Evolutionary conservation across 2,329 filamentous ascomycete genomes (phyloP), one percentile per base, ranked within the genome.

Genomic region (Rutstroemia sp.): DNA sequence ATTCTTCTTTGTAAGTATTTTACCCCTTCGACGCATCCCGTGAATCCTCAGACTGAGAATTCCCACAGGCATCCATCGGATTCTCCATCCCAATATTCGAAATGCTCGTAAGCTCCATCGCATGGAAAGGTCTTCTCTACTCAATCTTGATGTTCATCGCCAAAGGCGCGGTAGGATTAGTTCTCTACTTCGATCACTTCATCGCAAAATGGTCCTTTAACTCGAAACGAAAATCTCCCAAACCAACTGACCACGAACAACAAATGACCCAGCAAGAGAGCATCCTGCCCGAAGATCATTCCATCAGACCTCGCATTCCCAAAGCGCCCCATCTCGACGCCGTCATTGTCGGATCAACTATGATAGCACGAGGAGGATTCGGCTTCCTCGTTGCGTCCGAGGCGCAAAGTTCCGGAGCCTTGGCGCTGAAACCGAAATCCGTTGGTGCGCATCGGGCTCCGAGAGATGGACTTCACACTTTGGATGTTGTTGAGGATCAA

Each of bases 281-380:
- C 4, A 19, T n/a, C 14, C 10, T 10, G 4, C 7, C 34, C 5
- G 34, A 34, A 5, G 44, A 49, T 10, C 10, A 1, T 21, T 4
- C 2, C n/a, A 30, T 16, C 2, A 4, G 16, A 7, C 10, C 2
- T 7, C 9, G 10, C 4, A 10, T 9, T 1, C 12, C 27, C 7
- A 44, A 10, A 14, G 59, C 63, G 9, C 61, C 60, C 27, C 66
- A 62, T 42, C 45, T 53, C 14, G 47, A 51, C 45, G 57, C 50
- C 2, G 34, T 61, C 48, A 61, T 58, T 18, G 48, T 65, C 10
- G 60, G 62, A 5, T 59, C 60, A 10, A 82, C 81, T 2, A 92
- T 92, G 88, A 80, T 87, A 0, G 82, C 88, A 0, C 77, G 88
- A 16, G 88, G 88, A 0, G 88, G 94, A 67, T 89, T 92, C 39